Evolutionary conservation across 306 rosid genomes (phyloP), one percentile per base, ranked within the genome.

Genomic region (Rosa chinensis): DNA sequence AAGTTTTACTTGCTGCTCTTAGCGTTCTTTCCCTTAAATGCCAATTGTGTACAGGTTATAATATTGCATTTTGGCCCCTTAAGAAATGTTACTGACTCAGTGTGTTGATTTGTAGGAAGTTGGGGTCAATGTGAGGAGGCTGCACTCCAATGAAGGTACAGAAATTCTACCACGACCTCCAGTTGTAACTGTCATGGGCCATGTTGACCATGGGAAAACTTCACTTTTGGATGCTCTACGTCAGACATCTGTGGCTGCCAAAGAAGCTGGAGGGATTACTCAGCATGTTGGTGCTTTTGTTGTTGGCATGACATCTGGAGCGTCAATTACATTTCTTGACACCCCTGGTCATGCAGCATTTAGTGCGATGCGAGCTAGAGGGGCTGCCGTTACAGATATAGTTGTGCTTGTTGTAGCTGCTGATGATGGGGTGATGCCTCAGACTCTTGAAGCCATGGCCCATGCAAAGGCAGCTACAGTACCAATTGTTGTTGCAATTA

Each of bases 311-410:
- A 82, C 89, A 16, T 89, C 97, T n/a, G 96, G 99, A 70, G 97
- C 98, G 61, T 79, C 93, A 42, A 91, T 93, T 85, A 93, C 99
- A 75, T 93, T 95, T 86, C 98, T 95, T 55, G 98, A 95, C 82
- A 93, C 99, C 45, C 99, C 98, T 66, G 99, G 99, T 45, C 99
- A 92, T 87, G 99, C 99, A 63, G 99, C 98, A 66, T 95, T 95
- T 85, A 92, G 99, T 88, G 98, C 98, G n/a, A 92, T 95, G 99
- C 88, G 97, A 69, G 96, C 94, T 77, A 90, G 99, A 86, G 99
- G 98, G 44, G 99, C 98, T 52, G 94, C 99, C 63, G 97, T 93
- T 74, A 95, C 97, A 13, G 96, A 95, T 86, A 84, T 91, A 84
- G 98, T 93, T 84, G 97, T 93, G 77, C 90, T 93, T 21, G 98